Base-by-base conservation (phyloP, 2,329 filamentous ascomycete species). In the Ophiostoma australiae region DNA sequence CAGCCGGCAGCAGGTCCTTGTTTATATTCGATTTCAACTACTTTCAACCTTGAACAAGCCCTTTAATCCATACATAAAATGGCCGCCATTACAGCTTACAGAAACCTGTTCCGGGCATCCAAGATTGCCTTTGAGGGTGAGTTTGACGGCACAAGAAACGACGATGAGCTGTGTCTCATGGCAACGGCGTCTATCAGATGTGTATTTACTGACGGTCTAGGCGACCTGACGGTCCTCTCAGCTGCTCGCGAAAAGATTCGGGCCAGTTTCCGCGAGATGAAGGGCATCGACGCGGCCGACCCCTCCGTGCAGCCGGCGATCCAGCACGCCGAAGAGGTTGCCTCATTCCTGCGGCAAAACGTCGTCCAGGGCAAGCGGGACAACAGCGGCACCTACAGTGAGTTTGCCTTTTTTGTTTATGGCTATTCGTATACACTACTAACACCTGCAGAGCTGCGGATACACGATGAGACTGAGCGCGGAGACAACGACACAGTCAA, bases 401-500 rank as follows among this genome's bases (percentile, higher is more conserved):
- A 72, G 89, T 83, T 23, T 11, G 33, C 2, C 4, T 4, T 1
- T 58, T 6, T 4, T 58, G 15, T 31, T 0, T 20, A 11, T 8
- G 15, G 20, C 7, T 13, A n/a, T 3, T 31, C 17, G 1, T 31
- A 31, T 31, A 35, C 31, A 20, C n/a, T 67, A 61, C 69, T 39
- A 17, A 67, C 35, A 31, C 1, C 10, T 2, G 4, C 67, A 97
- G 93, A 91, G 78, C 82, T 98, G 71, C 86, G 90, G 69, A 97
- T 99, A 80, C 95, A 98, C 79, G 87, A 97, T 73, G 83, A 97
- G 74, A 99, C 91, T 39, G 94, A 99, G 80, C 86, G 92, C 74
- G 93, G 95, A 70, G 91, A 98, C 81, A 99, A 99, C 78, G 93
- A 97, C 76, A 92, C 90, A 44, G 88, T 97, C 76, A 96, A 94